Evolutionary conservation across 2,329 filamentous ascomycete species (phyloP).

Genomic region (Tolypocladium capitatum): DNA sequence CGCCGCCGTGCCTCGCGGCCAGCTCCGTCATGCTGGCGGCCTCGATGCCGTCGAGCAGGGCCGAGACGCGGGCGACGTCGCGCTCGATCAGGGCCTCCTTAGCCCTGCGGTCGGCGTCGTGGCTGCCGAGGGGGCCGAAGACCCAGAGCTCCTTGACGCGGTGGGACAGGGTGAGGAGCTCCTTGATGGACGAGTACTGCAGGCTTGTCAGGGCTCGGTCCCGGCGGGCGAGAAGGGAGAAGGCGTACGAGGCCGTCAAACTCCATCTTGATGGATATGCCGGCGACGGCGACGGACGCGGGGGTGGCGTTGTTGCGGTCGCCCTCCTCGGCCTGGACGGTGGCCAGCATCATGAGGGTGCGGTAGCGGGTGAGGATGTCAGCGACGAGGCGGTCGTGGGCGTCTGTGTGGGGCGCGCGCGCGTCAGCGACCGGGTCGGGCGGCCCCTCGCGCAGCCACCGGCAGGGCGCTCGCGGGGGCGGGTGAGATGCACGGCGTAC

Average conservation of each 20-base stretch:
- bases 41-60: constrained; percentile 22
- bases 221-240: not conserved
- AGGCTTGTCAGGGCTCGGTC: not conserved
- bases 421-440: not conserved
- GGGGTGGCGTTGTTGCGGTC: constrained; percentile 26
- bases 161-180: constrained; percentile 29
- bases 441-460: not conserved
- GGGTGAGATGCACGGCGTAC: constrained; percentile 7
- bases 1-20: constrained; percentile 21
- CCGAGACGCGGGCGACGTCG: constrained; percentile 21
- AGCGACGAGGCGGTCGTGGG: constrained; percentile 30
- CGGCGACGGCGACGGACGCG: constrained; percentile 26
- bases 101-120: constrained; percentile 19
- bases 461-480: not conserved
- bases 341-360: constrained; percentile 29
- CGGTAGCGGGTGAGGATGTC: constrained; percentile 30
- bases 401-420: constrained; percentile 17
- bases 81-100: constrained; percentile 23
- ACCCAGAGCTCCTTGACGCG: constrained; percentile 34
- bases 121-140: constrained; percentile 26
- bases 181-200: constrained; percentile 29
- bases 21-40: constrained; percentile 18
- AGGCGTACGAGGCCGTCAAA: constrained; percentile 26
- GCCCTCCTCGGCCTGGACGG: constrained; percentile 23
- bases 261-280: constrained; percentile 31